A percentile compares a stretch with the other conserved stretches of the same genome.
phyloP scores from a whole-genome alignment of 495 filamentous ascomycete genomes.

The Aspergillus egyptiacus region DNA sequence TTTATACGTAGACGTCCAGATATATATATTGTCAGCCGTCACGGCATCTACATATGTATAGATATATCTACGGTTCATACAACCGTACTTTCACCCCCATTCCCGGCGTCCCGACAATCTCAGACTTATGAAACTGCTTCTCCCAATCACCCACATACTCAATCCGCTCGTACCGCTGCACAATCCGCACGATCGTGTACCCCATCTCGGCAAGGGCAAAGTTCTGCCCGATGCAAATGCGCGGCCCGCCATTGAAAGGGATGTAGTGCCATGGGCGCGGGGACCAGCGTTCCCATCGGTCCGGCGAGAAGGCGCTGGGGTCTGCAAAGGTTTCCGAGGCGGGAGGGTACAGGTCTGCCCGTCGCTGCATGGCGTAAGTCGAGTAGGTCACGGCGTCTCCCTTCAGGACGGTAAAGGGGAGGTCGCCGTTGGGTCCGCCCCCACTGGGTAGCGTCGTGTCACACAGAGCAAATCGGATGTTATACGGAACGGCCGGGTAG shows the following conservation, averaged over 20 bases:
- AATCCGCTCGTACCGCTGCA: constrained; percentile 7
- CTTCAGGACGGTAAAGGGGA: constrained; percentile 6
- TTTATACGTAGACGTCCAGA: no score
- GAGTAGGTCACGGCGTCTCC: constrained; percentile 6
- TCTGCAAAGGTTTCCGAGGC: constrained; percentile 6
- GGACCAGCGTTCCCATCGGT: constrained; percentile 4
- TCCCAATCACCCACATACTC: constrained; percentile 7
- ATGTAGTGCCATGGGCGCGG: constrained; percentile 2
- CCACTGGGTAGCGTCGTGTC: constrained; percentile 4
- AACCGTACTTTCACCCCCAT: constrained; percentile 1
- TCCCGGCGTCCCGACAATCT: constrained; percentile 4
- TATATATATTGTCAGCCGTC: not conserved
- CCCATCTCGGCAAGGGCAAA: constrained; percentile 11
- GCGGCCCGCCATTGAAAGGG: constrained; percentile 8
- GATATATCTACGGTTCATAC: constrained; percentile 4
- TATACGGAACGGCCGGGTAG: constrained; percentile 7
- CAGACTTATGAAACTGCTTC: constrained; percentile 3
- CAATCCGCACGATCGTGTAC: constrained; percentile 7
- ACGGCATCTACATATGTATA: no score
- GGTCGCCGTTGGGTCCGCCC: constrained; percentile 6
- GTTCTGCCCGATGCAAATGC: constrained; percentile 11
- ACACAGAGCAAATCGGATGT: constrained; percentile 3
- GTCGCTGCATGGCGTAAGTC: constrained; percentile 8
- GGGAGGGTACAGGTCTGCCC: constrained; percentile 5
- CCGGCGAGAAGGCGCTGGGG: constrained; percentile 3